A percentile compares a stretch with the other conserved stretches of the same genome.
These are phyloP conservation scores for Globisporangium spiculum DNA, from an alignment of 352 stramenopile species.

Conservation along the genomic window DNA sequence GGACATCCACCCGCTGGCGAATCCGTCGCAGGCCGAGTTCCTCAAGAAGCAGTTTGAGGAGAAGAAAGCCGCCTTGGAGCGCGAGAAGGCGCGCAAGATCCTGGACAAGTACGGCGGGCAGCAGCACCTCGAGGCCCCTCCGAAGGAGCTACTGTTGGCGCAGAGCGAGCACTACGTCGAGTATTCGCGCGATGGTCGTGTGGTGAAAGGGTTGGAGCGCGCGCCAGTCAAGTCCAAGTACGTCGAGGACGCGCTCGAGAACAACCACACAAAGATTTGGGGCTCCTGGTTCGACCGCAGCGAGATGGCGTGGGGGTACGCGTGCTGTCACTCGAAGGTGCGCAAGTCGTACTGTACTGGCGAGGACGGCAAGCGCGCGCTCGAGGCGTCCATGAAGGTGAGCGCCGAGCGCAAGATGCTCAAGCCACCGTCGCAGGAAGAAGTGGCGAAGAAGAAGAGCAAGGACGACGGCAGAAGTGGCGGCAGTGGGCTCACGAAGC, in stretches of 20 bases:
- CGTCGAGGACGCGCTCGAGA: slow-evolving; percentile 95
- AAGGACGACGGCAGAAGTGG: slow-evolving; percentile 13
- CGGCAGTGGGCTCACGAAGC: slow-evolving; percentile 41
- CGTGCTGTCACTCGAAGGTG: slow-evolving; percentile 95
- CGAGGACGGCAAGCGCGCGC: slow-evolving; percentile 86
- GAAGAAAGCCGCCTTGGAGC: slow-evolving; percentile 64
- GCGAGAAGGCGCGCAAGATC: slow-evolving; percentile 71
- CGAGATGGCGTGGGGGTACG: slow-evolving; percentile 96
- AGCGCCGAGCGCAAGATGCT: slow-evolving; percentile 55
- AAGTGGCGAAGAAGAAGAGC: slow-evolving; percentile 12
- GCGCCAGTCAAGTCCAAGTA: slow-evolving; percentile 95
- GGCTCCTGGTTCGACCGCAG: slow-evolving; percentile 96
- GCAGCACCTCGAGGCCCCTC: slow-evolving; percentile 88
- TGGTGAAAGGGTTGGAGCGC: slow-evolving; percentile 80
- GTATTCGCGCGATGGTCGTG: slow-evolving; percentile 91
- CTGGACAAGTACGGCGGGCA: slow-evolving; percentile 96
- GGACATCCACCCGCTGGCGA: slow-evolving; percentile 94
- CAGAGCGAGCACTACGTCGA: slow-evolving; percentile 91
- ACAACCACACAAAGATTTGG: slow-evolving; percentile 97
- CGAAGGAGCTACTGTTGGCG: slow-evolving; percentile 77
- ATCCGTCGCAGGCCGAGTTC: slow-evolving; percentile 95
- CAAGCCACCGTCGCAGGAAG: slow-evolving; percentile 20
- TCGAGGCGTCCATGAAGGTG: slow-evolving; percentile 77
- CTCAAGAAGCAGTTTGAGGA: slow-evolving; percentile 93
- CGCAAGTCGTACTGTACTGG: slow-evolving; percentile 96